Base-by-base conservation (phyloP, 2,329 filamentous ascomycete genomes). In the Thielaviopsis populi region DNA sequence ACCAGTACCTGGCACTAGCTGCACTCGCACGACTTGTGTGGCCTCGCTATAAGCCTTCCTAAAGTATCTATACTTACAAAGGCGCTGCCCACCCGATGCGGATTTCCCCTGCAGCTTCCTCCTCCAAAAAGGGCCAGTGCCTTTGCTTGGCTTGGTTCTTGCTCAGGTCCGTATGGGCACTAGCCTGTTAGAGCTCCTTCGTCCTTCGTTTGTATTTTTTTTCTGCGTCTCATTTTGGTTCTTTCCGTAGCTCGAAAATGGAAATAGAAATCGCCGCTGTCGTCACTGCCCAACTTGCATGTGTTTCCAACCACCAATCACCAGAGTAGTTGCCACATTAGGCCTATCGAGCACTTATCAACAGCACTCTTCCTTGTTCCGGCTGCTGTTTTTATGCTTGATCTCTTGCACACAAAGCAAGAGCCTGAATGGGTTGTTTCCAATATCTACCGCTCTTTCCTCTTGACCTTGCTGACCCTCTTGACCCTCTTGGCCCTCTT, bases 71-170 rank as follows among this genome's bases (percentile, higher is more conserved):
- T 37, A 56, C 53, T 56, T n/a, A 13, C 15, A 50, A 50, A 3
- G 24, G 24, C 11, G 5, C n/a, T 5, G 27, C 17, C 13, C 13
- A n/a, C 53, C 30, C 15, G 33, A 19, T 54, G n/a, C n/a, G 53
- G 53, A n/a, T 37, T 30, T 30, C 53, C 53, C 53, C 53, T 56
- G 53, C 53, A 56, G 53, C 46, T 50, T 22, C 46, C 46, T 50
- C 10, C 5, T n/a, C 13, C 17, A 33, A 56, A 56, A 30, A 33
- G 2, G 24, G 27, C 24, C 30, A 56, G 53, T 56, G 53, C n/a
- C 15, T 56, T 56, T 27, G 17, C 53, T 27, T 22, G 24, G 24
- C 46, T 50, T 50, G 46, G 46, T 24, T 56, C 53, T 56, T 56
- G 53, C 27, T 37, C 27, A 33, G 27, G 24, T 37, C 53, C 15